Percentiles rank a stretch among this genome's conserved stretches.
These are phyloP conservation scores for Yamadazyma taylorii DNA, from an alignment of 1,139 yeast genomes.

Conservation along the genomic window DNA sequence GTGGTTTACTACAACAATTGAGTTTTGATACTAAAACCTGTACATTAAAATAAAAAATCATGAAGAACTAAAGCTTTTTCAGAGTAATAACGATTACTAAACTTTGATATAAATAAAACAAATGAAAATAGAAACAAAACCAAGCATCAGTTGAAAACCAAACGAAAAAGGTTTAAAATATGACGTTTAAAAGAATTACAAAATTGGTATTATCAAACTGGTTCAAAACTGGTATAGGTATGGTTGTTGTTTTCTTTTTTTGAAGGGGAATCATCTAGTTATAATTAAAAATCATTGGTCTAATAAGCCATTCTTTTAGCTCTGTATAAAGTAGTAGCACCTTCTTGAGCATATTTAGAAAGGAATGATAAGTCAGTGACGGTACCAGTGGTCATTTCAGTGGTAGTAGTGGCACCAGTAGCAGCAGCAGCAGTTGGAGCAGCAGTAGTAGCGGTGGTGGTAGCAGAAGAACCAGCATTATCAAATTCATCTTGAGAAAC, in stretches of 20 bases:
- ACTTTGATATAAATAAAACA: no score
- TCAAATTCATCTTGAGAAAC: conserved; percentile 29
- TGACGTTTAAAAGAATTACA: conserved; percentile 1
- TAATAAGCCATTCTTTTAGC: conserved; percentile 24
- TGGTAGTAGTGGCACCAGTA: conserved; percentile 12
- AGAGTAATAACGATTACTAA: background rate
- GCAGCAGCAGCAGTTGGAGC: conserved; percentile 14
- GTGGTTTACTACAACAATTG: no score
- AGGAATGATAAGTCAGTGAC: conserved; percentile 17
- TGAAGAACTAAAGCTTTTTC: conserved; percentile 1
- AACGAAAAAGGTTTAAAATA: background rate
- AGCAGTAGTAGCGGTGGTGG: conserved; percentile 15
- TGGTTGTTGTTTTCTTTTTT: background rate
- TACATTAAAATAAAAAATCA: conserved; percentile 1
- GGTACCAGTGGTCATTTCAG: conserved; percentile 20
- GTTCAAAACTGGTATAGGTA: background rate
- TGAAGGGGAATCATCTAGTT: background rate
- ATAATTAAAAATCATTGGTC: conserved; percentile 3
- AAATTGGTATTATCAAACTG: background rate
- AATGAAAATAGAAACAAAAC: background rate
- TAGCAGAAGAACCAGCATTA: conserved; percentile 24
- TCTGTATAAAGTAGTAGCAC: conserved; percentile 22
- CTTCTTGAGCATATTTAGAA: conserved; percentile 17
- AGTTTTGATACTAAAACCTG: conserved; percentile 1
- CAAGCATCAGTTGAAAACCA: background rate